Evolutionary conservation across 2,329 filamentous ascomycete species (phyloP), one percentile per base, ranked within the genome.

Genomic region (Pseudocercospora pini-densiflorae): DNA sequence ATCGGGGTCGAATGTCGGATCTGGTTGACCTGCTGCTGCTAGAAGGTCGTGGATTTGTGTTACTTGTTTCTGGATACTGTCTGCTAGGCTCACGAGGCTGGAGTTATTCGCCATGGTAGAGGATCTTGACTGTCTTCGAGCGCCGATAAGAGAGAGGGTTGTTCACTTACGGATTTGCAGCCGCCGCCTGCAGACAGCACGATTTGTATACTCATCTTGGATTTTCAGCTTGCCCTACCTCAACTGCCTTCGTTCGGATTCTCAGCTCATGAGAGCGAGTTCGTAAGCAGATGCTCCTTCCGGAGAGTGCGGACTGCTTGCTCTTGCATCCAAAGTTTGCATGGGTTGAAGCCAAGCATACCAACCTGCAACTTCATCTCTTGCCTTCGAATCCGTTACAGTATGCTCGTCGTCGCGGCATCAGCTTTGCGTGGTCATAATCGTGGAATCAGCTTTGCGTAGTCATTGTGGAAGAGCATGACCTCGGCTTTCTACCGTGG

Each of bases 1-100:
- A 54, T 64, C 43, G 4, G 21, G 36, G 23, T 64, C 55, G 43
- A 64, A 59, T 2, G 54, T 59, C 3, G 55, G 54, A 4, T 61
- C 59, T n/a, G 59, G 45, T 53, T 61, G 59, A 21, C 43, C 45
- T 23, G 59, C 45, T 24, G 27, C 59, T 29, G 43, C 45, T 27
- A 61, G 45, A 24, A 19, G 45, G 2, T 49, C 9, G 45, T 61
- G 59, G 29, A 61, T 23, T 16, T 54, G 23, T 19, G 23, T 36
- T 19, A 53, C 47, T 45, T 61, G 43, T 49, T 23, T 14, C 27
- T 51, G 43, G n/a, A 61, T 61, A 6, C 23, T 23, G 14, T 14
- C 29, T 27, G 59, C 59, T 14, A 61, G 45, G 23, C 24, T 33
- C 23, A 61, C 49, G 23, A 61, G 24, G n/a, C 29, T 27, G 47